Base-by-base conservation (phyloP, 495 filamentous ascomycete species). In the Podospora bellae-mahoneyi region DNA sequence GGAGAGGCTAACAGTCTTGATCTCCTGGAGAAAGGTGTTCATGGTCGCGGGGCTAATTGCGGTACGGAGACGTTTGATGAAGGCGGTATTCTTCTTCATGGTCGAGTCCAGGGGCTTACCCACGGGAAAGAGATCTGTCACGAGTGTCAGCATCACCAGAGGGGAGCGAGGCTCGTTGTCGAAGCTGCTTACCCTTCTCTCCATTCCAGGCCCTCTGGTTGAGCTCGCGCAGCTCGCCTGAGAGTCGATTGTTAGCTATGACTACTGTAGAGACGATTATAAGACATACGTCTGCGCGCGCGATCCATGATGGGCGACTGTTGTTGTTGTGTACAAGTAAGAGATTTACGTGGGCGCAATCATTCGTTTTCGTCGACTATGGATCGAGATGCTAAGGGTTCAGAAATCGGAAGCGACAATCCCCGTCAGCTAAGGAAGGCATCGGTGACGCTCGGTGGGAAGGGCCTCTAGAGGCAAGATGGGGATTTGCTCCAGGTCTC, bases 21-120 rank as follows among this genome's bases (percentile, higher is more conserved):
- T 92, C 74, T 99, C 95, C 75, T 96, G 89, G 55, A 97, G 78
- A 78, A 98, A 96, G 66, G 92, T 93, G 64, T 86, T 82, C 55
- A 92, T 85, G 58, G 90, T 89, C 62, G 92, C 84, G 61, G 91
- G 82, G 66, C 87, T 93, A 68, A 98, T 89, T 55, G 93, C 91
- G 30, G 95, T 97, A 48, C 95, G 92, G 44, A 98, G 84, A 64
- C 96, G 91, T 79, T 97, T 97, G 77, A 99, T 99, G 78, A 98
- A 97, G 67, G 94, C 94, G 15, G 95, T 99, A 74, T 99, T 99
- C 80, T 98, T 99, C 84, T 97, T 98, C 73, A 99, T 85, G 34
- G 94, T 94, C 19, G 96, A 97, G 78, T 99, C 96, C 69, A 99
- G 89, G 28, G 92, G 91, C 66, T 86, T 84, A 77, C 84, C 86